Percentiles rank a stretch among this genome's conserved stretches.
Conservation (phyloP, 768 basidiomycete genomes). For the Kwoniella bestiolae region DNA sequence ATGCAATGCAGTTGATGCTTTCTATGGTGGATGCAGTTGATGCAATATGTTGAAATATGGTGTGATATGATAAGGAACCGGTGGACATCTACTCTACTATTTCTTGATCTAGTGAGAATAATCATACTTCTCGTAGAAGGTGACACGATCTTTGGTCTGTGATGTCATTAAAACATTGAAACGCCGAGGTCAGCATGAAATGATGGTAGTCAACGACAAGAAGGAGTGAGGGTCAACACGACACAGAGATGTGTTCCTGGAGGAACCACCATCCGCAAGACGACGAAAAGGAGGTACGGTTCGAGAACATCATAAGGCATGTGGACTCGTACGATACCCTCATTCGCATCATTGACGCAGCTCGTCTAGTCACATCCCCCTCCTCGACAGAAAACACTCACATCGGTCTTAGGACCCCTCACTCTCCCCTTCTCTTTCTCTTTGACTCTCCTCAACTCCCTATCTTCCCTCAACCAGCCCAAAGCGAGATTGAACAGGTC, state of each 20-base stretch:
- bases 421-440: conserved; percentile 66
- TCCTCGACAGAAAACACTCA: conserved; percentile 27
- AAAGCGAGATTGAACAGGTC: conserved; percentile 75
- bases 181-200: no score
- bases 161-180: conserved; percentile 2
- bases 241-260: no score
- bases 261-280: background rate
- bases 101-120: conserved; percentile 31
- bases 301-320: no score
- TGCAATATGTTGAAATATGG: conserved; percentile 14
- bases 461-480: conserved; percentile 84
- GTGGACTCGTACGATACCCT: no score
- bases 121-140: conserved; percentile 58
- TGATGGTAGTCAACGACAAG: no score
- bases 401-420: conserved; percentile 56
- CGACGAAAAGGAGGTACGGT: no score
- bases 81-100: background rate
- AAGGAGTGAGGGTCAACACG: no score
- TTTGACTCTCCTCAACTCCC: conserved; percentile 60
- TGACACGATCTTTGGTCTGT: conserved; percentile 55
- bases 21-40: conserved; percentile 26
- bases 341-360: background rate
- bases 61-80: background rate
- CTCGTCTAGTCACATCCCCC: background rate
- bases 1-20: background rate